A percentile compares a stretch with the other conserved stretches of the same genome.
phyloP scores from a whole-genome alignment of 495 filamentous ascomycete genomes.

The Lepraria neglecta region DNA sequence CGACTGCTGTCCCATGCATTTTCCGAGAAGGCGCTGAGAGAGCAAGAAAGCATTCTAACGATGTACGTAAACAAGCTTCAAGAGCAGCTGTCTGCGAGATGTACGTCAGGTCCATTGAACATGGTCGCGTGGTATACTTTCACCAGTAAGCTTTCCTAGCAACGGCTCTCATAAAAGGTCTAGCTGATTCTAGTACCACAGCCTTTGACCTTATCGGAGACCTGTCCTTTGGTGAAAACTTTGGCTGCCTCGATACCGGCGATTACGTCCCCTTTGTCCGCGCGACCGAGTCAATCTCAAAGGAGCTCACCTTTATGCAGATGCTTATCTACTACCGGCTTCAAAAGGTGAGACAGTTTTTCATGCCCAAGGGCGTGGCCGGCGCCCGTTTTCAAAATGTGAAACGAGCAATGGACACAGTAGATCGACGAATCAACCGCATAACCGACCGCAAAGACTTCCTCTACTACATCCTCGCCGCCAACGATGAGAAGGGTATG shows the following conservation, averaged over 20 bases:
- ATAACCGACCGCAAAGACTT: neutral
- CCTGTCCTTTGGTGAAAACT: slow-evolving; percentile 33
- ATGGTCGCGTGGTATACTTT: too few relatives aligned
- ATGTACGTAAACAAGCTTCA: neutral
- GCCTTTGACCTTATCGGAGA: slow-evolving; percentile 34
- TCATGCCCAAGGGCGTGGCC: too few relatives aligned
- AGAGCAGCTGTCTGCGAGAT: too few relatives aligned
- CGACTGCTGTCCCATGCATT: slow-evolving; percentile 46
- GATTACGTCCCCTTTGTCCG: slow-evolving; percentile 31
- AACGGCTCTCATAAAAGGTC: too few relatives aligned
- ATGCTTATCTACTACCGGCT: neutral
- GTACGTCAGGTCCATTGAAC: neutral
- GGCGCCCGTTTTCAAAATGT: neutral
- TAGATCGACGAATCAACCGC: neutral
- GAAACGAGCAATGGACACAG: neutral
- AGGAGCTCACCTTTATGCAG: neutral
- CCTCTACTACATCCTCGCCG: slow-evolving; percentile 6
- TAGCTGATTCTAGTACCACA: neutral
- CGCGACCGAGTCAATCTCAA: too few relatives aligned
- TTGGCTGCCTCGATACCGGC: slow-evolving; percentile 30
- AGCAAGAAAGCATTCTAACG: slow-evolving; percentile 38
- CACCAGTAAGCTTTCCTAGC: too few relatives aligned
- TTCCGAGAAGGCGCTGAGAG: slow-evolving; percentile 36
- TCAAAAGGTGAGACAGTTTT: neutral
- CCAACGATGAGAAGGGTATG: slow-evolving; percentile 32